Base-by-base conservation (phyloP, 2,329 filamentous ascomycete genomes). In the Colletotrichum nymphaeae region DNA sequence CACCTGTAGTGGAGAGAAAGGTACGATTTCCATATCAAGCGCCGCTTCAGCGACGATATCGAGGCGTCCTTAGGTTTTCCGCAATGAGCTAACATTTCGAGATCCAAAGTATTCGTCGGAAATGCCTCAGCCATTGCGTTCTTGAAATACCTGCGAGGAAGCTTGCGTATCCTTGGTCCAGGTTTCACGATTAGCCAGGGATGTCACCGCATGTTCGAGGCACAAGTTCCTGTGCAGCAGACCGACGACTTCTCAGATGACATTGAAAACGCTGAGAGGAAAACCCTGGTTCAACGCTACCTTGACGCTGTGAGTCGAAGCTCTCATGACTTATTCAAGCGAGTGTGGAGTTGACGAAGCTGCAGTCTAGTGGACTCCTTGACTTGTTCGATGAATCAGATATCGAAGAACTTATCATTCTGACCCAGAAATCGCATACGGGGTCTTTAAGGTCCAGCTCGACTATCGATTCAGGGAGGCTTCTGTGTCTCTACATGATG, bases 41-140 rank as follows among this genome's bases (percentile, higher is more conserved):
- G 37, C 37, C 37, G 37, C 37, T 42, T 19, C 14, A 42, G 16
- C 37, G 6, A 19, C 16, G 37, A 42, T 7, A 16, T 56, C 26
- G 24, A 56, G 26, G 63, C 8, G 14, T 37, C 5, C 6, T 14
- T 4, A 6, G 53, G 12, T 8, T 16, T 14, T 11, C 5, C 4
- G 3, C 22, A 2, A 12, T 1, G 12, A 3, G n/a, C 28, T 65
- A 12, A 49, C 12, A 8, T 12, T 2, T 22, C 9, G 14, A 42
- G 14, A 5, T 8, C 11, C 11, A 11, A 55, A 88, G 85, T 88
- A 0, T 88, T 85, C 63, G 82, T 88, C 60, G 84, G 86, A n/a
- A 81, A 84, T n/a, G 86, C 85, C 11, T 86, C 87, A 1, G 86
- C 87, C 0, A 79, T 91, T 16, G 90, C 89, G 0, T 91, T 91